Evolutionary conservation across 345 rosid species (phyloP).

Genomic region (Kernera saxatilis): DNA sequence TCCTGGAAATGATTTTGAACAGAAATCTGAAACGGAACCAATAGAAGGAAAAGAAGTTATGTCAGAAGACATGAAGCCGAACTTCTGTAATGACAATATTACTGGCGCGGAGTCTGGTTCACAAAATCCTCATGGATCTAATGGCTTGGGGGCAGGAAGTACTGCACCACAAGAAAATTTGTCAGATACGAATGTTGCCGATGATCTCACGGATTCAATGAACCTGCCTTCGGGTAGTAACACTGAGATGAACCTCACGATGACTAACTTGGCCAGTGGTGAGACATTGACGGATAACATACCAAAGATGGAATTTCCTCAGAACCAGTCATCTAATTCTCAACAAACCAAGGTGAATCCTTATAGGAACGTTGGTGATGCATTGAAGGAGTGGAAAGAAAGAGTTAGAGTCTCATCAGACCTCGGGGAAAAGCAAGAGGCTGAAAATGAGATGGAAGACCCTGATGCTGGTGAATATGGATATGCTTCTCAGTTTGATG

Average conservation of each 20-base stretch:
- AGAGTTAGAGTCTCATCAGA: constrained; percentile 68
- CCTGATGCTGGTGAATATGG: constrained; percentile 73
- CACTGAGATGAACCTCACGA: constrained; percentile 46
- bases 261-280: constrained; percentile 40
- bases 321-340: constrained; percentile 39
- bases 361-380: constrained; percentile 78
- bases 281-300: constrained; percentile 48
- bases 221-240: constrained; percentile 45
- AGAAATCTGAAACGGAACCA: constrained; percentile 36
- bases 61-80: constrained; percentile 39
- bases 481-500: constrained; percentile 60
- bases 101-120: constrained; percentile 50
- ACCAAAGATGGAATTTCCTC: constrained; percentile 37
- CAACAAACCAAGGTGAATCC: constrained; percentile 63
- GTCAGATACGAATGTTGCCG: constrained; percentile 34
- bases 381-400: constrained; percentile 91
- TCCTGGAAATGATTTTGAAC: constrained; percentile 37
- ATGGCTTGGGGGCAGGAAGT: constrained; percentile 41
- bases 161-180: constrained; percentile 44
- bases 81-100: constrained; percentile 27
- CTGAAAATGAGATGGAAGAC: constrained; percentile 57
- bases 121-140: constrained; percentile 43
- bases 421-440: constrained; percentile 47
- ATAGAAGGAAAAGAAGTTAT: constrained; percentile 33
- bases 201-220: constrained; percentile 45